Evolutionary conservation across 495 filamentous ascomycete genomes (phyloP).

Genomic region (Parmelia sp.): DNA sequence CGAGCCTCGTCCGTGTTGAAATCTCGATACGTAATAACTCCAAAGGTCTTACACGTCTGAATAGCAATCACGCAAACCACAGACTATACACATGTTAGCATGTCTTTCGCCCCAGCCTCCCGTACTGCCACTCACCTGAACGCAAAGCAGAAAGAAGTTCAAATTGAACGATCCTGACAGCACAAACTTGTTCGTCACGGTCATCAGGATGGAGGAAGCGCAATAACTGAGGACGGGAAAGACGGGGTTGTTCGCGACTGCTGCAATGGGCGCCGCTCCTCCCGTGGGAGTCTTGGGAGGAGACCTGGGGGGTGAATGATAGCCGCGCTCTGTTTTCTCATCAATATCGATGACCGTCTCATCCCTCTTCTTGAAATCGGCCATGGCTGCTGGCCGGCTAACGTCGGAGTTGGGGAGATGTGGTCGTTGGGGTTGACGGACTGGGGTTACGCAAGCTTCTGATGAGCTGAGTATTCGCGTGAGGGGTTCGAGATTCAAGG

Average conservation of each 20-base stretch:
- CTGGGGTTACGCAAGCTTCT: slow-evolving; percentile 6
- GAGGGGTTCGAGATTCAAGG: not conserved
- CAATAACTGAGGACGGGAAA: slow-evolving; percentile 88
- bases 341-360: slow-evolving; percentile 69
- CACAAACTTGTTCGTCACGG: slow-evolving; percentile 98
- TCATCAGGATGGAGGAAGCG: slow-evolving; percentile 94
- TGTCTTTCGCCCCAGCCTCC: not conserved
- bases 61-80: slow-evolving; percentile 89
- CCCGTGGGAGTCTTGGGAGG: slow-evolving; percentile 33
- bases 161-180: slow-evolving; percentile 90
- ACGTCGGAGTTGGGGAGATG: not conserved
- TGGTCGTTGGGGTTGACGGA: not conserved
- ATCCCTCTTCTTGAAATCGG: slow-evolving; percentile 81
- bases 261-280: slow-evolving; percentile 26
- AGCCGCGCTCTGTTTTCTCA: slow-evolving; percentile 50
- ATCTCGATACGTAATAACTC: slow-evolving; percentile 83
- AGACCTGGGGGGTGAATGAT: slow-evolving; percentile 37
- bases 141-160: slow-evolving; percentile 87
- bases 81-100: slow-evolving; percentile 48
- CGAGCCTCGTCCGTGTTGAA: slow-evolving; percentile 86
- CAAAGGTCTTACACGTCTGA: slow-evolving; percentile 69
- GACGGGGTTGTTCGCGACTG: slow-evolving; percentile 61
- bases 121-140: slow-evolving; percentile 64
- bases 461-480: not conserved
- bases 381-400: slow-evolving; percentile 41